Conservation (phyloP, 106 monocot genomes). For the Dioscorea dumetorum region DNA sequence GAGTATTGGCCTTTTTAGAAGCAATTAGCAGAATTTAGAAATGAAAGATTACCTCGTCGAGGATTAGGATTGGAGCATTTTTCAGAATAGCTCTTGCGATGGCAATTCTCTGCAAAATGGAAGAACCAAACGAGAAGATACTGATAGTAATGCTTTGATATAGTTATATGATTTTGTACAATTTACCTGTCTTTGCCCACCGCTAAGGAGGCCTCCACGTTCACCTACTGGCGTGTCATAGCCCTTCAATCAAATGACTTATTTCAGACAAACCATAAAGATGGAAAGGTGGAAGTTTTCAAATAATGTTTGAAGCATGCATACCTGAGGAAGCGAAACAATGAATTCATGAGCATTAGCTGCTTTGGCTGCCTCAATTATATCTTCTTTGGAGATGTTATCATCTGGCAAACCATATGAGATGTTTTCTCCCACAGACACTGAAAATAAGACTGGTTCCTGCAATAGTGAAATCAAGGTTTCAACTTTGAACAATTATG, state of each 20-base stretch:
- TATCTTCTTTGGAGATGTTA: conserved; percentile 80
- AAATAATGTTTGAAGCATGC: too few relatives aligned
- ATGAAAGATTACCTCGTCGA: conserved; percentile 69
- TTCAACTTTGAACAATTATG: too few relatives aligned
- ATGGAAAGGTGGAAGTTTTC: background rate
- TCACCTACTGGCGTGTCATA: conserved; percentile 96
- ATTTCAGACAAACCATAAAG: conserved; percentile 1
- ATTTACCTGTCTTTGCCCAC: conserved; percentile 91
- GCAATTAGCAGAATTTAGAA: background rate
- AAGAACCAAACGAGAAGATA: background rate
- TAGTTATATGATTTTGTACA: background rate
- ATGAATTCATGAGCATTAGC: conserved; percentile 99
- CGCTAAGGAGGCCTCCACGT: conserved; percentile 87
- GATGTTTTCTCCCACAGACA: conserved; percentile 95
- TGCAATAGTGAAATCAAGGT: conserved; percentile 9
- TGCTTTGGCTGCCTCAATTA: conserved; percentile 96
- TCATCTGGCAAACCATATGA: conserved; percentile 97
- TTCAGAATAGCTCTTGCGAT: conserved; percentile 95
- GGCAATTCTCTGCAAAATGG: conserved; percentile 69
- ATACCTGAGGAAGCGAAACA: conserved; percentile 90
- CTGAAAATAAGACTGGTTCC: conserved; percentile 97
- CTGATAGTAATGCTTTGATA: background rate
- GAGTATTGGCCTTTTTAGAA: background rate
- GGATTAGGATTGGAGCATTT: conserved; percentile 87
- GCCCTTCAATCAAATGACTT: conserved; percentile 40